Evolutionary conservation across 192 early-diverging fungal genomes (phyloP).

Genomic region (Coemansia sp.): DNA sequence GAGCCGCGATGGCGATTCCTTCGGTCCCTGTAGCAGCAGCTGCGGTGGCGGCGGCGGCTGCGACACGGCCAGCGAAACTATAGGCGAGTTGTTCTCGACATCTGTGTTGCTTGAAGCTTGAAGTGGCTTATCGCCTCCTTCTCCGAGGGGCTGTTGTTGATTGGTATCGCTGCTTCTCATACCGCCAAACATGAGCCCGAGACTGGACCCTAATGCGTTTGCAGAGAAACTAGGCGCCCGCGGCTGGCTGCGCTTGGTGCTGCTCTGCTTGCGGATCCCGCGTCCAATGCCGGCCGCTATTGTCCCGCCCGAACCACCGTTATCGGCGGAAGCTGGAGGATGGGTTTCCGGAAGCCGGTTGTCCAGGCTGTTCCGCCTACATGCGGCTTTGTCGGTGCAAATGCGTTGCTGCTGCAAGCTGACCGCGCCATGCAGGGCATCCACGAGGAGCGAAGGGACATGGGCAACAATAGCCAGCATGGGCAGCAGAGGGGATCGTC

Average conservation of each 20-base stretch:
- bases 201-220: slow-evolving; percentile 26
- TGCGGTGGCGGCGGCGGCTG: neutral
- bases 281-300: slow-evolving; percentile 3
- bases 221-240: slow-evolving; percentile 18
- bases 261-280: slow-evolving; percentile 20
- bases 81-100: neutral
- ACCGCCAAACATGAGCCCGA: slow-evolving; percentile 46
- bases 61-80: neutral
- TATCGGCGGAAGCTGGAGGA: no score
- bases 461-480: slow-evolving; percentile 40
- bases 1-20: slow-evolving; percentile 16
- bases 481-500: neutral
- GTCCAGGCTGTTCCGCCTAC: no score
- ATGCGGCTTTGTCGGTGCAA: neutral
- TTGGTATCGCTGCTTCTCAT: neutral
- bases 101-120: neutral
- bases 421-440: slow-evolving; percentile 6
- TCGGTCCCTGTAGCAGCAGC: neutral
- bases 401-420: slow-evolving; percentile 4
- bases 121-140: neutral
- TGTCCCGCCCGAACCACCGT: no score
- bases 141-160: neutral
- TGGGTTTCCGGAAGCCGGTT: no score
- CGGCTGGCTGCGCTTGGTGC: slow-evolving; percentile 15
- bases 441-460: slow-evolving; percentile 29